Percentiles rank a stretch among this genome's conserved stretches.
phyloP scores from a whole-genome alignment of 2,329 filamentous ascomycete genomes.

The Emmonsia crescens region DNA sequence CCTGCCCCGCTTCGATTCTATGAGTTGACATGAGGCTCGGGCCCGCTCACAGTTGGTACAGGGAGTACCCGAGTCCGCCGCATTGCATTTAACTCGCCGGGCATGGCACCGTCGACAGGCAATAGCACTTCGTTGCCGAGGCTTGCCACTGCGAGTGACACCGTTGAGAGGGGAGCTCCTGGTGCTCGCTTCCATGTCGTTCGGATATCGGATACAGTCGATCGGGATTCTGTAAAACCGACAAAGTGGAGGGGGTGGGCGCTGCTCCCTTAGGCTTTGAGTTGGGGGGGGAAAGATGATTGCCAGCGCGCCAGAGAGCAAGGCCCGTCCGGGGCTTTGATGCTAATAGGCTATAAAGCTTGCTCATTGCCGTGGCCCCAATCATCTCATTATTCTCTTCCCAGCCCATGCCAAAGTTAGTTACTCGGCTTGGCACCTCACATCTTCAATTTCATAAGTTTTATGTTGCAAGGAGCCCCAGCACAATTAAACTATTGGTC shows the following conservation, averaged over 20 bases:
- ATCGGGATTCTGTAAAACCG: background rate
- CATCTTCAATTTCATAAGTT: too few relatives aligned
- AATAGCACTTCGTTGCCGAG: constrained; percentile 3
- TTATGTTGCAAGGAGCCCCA: too few relatives aligned
- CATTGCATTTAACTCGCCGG: constrained; percentile 1
- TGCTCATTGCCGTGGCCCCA: background rate
- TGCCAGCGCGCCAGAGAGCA: background rate
- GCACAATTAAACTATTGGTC: too few relatives aligned
- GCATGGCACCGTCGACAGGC: constrained; percentile 1
- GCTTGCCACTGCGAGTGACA: constrained; percentile 3
- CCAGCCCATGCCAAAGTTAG: background rate
- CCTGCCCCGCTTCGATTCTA: constrained; percentile 2
- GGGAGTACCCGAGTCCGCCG: background rate
- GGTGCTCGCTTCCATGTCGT: background rate
- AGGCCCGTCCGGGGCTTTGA: background rate
- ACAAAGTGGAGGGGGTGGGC: background rate
- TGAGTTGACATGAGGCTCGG: background rate
- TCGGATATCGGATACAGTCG: background rate
- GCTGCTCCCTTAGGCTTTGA: background rate
- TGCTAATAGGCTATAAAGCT: background rate
- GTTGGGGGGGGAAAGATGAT: background rate
- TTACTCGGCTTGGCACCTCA: background rate
- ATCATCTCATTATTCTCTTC: background rate
- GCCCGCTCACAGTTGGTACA: constrained; percentile 1
- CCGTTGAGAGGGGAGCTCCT: background rate